These are phyloP conservation scores for Scedosporium boydii DNA, from an alignment of 2,329 filamentous ascomycete genomes.

Conservation along the genomic window DNA sequence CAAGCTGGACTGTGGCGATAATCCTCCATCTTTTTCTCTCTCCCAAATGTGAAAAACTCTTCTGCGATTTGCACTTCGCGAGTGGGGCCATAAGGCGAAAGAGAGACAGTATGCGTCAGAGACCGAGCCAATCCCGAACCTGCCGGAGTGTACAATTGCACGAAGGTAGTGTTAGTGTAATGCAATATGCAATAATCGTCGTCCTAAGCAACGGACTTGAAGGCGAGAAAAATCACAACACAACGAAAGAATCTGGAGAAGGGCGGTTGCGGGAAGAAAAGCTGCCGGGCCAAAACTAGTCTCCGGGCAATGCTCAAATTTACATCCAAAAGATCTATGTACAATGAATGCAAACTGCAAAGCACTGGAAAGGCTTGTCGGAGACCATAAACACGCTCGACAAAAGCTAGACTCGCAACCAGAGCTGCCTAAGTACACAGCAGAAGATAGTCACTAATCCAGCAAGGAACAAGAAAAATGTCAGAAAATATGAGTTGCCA, in stretches of 20 bases:
- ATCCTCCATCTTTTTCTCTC: neutral
- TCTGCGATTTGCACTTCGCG: neutral
- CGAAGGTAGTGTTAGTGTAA: too few species aligned
- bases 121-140: neutral
- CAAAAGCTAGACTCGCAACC: constrained; percentile 9
- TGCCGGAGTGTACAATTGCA: too few species aligned
- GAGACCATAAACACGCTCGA: constrained; percentile 29
- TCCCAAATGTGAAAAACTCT: neutral
- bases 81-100: neutral
- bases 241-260: neutral
- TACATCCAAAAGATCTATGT: constrained; percentile 15
- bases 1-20: neutral
- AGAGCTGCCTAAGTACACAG: neutral
- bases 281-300: constrained; percentile 29
- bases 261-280: constrained; percentile 5
- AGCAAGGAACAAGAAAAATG: constrained; percentile 10
- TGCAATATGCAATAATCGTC: neutral
- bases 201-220: neutral
- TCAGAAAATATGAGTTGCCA: constrained; percentile 8
- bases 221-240: neutral
- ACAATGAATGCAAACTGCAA: constrained; percentile 10
- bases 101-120: neutral
- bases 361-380: constrained; percentile 13
- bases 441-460: constrained; percentile 10
- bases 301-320: constrained; percentile 24